phyloP scores from a whole-genome alignment of 768 basidiomycete genomes.

The Tricholomella constricta region DNA sequence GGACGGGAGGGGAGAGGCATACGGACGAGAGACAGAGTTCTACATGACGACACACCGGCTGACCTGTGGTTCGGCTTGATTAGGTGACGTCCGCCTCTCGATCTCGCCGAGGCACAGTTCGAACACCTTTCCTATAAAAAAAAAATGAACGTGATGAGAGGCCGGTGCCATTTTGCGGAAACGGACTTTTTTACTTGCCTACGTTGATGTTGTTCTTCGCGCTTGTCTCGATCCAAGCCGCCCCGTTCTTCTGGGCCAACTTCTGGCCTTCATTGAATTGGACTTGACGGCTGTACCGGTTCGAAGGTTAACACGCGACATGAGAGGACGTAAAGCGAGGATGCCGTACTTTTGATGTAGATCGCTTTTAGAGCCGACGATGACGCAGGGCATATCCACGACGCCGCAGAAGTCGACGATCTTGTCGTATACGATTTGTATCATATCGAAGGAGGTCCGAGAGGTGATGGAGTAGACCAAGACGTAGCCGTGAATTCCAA shows the following conservation, averaged over 20 bases:
- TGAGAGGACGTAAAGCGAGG: slow-evolving; percentile 11
- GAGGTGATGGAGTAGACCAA: slow-evolving; percentile 95
- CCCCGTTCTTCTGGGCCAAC: slow-evolving; percentile 69
- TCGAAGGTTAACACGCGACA: slow-evolving; percentile 21
- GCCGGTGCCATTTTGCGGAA: neutral
- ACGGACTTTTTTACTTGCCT: slow-evolving; percentile 54
- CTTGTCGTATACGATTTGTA: slow-evolving; percentile 94
- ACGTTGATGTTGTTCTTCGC: slow-evolving; percentile 88
- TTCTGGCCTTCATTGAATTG: slow-evolving; percentile 70
- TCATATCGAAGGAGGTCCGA: slow-evolving; percentile 91
- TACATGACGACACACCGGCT: slow-evolving; percentile 45
- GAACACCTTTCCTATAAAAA: slow-evolving; percentile 69
- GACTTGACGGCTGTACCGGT: slow-evolving; percentile 63
- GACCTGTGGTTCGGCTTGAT: slow-evolving; percentile 39
- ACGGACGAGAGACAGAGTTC: slow-evolving; percentile 1
- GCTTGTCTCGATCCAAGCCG: slow-evolving; percentile 87
- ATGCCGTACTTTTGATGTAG: slow-evolving; percentile 65
- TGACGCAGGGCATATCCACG: slow-evolving; percentile 86
- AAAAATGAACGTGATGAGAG: neutral
- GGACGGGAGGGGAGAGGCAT: no score
- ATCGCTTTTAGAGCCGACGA: slow-evolving; percentile 93
- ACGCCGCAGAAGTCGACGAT: slow-evolving; percentile 90
- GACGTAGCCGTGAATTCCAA: slow-evolving; percentile 96
- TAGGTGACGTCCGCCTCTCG: slow-evolving; percentile 68
- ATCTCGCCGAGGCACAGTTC: slow-evolving; percentile 84